Evolutionary conservation across 2,329 filamentous ascomycete species (phyloP).

Genomic region (Sporothrix protearum): DNA sequence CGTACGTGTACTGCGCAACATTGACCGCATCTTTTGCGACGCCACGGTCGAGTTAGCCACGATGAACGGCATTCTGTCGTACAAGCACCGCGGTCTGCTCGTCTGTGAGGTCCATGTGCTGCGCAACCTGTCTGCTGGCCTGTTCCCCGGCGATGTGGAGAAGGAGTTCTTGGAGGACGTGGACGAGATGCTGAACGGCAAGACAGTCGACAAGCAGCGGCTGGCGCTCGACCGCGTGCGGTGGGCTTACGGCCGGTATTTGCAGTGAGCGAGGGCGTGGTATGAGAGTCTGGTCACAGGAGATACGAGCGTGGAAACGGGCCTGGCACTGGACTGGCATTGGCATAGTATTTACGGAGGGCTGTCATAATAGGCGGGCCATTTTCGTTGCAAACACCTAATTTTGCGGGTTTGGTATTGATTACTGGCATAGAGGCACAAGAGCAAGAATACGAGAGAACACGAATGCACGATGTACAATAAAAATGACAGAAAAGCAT

Average conservation of each 20-base stretch:
- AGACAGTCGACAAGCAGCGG: conserved; percentile 72
- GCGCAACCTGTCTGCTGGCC: conserved; percentile 60
- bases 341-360: not conserved
- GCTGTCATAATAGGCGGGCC: not conserved
- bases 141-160: conserved; percentile 71
- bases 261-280: conserved; percentile 35
- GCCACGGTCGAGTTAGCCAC: conserved; percentile 54
- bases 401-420: not conserved
- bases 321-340: not conserved
- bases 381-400: not conserved
- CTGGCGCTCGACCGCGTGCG: conserved; percentile 77
- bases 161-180: conserved; percentile 87
- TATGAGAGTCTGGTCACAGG: not conserved
- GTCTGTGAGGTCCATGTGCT: conserved; percentile 87
- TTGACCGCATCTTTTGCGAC: conserved; percentile 73
- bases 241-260: conserved; percentile 85
- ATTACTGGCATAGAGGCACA: not conserved
- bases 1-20: conserved; percentile 76
- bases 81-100: conserved; percentile 87
- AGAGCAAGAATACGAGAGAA: not conserved
- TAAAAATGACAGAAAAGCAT: not conserved
- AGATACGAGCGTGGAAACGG: not conserved
- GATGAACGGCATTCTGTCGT: conserved; percentile 71
- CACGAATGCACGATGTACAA: not conserved
- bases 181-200: conserved; percentile 78